These are phyloP conservation scores for Saprolegnia parasitica DNA, from an alignment of 352 stramenopile species.

Conservation along the genomic window DNA sequence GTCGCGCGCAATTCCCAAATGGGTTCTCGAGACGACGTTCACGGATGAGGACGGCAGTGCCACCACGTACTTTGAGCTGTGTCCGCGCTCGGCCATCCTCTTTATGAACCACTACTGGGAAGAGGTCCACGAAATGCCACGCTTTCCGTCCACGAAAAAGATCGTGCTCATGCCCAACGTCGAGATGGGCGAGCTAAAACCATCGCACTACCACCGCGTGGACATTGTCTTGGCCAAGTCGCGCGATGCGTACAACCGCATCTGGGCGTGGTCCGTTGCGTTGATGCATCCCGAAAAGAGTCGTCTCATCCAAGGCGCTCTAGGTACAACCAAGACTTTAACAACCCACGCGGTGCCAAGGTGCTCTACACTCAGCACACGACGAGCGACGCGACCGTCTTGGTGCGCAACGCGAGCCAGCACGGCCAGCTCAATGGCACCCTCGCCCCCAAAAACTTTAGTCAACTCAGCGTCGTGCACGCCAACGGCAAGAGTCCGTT, in stretches of 20 bases:
- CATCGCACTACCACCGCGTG: conserved; percentile 41
- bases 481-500: conserved; percentile 47
- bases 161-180: conserved; percentile 34
- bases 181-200: conserved; percentile 51
- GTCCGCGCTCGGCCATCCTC: conserved; percentile 42
- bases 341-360: conserved; percentile 41
- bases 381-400: conserved; percentile 41
- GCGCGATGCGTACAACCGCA: conserved; percentile 36
- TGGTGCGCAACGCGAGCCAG: conserved; percentile 30
- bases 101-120: conserved; percentile 64
- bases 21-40: conserved; percentile 33
- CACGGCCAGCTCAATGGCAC: background rate
- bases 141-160: conserved; percentile 35
- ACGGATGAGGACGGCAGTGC: background rate
- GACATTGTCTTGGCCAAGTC: conserved; percentile 62
- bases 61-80: conserved; percentile 49
- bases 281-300: background rate
- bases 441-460: conserved; percentile 43
- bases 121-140: conserved; percentile 14
- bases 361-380: conserved; percentile 55
- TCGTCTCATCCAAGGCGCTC: background rate
- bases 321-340: conserved; percentile 37
- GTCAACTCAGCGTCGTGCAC: conserved; percentile 44
- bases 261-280: conserved; percentile 39
- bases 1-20: conserved; percentile 40